Evolutionary conservation across 1,139 yeast species (phyloP).

Genomic region (Sugiyamaella castrensis): DNA sequence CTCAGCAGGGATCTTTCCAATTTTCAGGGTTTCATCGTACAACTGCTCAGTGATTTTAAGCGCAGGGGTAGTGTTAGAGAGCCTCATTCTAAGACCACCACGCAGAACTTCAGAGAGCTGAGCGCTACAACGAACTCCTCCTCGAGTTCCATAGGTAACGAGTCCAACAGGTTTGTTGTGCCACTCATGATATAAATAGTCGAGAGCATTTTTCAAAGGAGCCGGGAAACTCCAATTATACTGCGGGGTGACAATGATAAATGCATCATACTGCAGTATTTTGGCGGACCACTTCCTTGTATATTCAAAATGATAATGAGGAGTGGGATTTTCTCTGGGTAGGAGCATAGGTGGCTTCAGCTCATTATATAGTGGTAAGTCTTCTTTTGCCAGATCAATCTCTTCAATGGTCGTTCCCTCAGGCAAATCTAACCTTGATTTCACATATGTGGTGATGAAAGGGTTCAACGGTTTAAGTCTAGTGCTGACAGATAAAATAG

Average conservation of each 20-base stretch:
- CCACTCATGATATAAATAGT: conserved; percentile 37
- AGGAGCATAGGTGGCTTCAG: conserved; percentile 14
- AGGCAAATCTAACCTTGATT: not conserved
- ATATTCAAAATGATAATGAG: conserved; percentile 17
- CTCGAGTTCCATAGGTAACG: conserved; percentile 35
- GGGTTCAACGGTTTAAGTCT: conserved; percentile 13
- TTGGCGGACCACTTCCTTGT: conserved; percentile 16
- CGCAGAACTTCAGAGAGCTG: too few species aligned
- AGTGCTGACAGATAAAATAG: conserved; percentile 15
- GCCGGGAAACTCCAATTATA: conserved; percentile 39
- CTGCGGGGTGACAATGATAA: conserved; percentile 37
- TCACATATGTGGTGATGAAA: conserved; percentile 12
- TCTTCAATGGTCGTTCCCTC: conserved; percentile 1
- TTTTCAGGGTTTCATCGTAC: too few species aligned
- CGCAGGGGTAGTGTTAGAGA: too few species aligned
- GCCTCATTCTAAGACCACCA: too few species aligned
- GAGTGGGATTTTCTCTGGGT: conserved; percentile 11
- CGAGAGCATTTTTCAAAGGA: conserved; percentile 37
- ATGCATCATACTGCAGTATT: conserved; percentile 21
- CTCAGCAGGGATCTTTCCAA: too few species aligned
- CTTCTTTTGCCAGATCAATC: conserved; percentile 16
- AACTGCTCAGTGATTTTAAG: too few species aligned
- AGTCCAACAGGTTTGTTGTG: conserved; percentile 33
- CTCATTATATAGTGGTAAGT: conserved; percentile 19
- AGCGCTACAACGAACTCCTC: conserved; percentile 32